These are phyloP conservation scores for Gynostemma pentaphyllum DNA, from an alignment of 306 rosid genomes.

Conservation along the genomic window DNA sequence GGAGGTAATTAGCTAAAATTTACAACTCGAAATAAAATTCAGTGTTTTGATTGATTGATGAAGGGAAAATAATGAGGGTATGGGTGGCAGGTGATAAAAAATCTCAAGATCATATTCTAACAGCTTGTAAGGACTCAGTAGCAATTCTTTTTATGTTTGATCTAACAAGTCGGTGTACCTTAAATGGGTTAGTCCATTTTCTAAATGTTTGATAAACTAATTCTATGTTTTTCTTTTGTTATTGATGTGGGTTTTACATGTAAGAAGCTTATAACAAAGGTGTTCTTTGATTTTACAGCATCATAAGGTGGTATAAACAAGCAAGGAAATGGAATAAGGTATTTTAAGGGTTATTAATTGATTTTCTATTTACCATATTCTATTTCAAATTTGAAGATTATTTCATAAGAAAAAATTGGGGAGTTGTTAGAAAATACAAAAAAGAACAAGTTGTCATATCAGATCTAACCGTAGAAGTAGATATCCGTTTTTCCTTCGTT, in stretches of 20 bases:
- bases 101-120: constrained; percentile 43
- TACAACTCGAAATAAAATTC: neutral
- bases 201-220: too few species aligned
- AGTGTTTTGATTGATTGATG: neutral
- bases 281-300: constrained; percentile 34
- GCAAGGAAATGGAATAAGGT: constrained; percentile 93
- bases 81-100: constrained; percentile 42
- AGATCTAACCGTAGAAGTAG: too few species aligned
- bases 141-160: constrained; percentile 93
- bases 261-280: neutral
- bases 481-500: neutral
- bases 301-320: constrained; percentile 56
- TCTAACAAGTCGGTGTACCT: constrained; percentile 87
- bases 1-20: constrained; percentile 35
- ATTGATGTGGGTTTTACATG: neutral
- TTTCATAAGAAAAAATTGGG: too few species aligned
- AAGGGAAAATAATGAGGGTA: neutral
- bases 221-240: too few species aligned
- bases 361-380: too few species aligned
- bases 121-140: constrained; percentile 79
- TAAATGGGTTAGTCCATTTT: constrained; percentile 40
- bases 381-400: neutral
- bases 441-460: too few species aligned
- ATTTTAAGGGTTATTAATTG: too few species aligned
- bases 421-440: too few species aligned